phyloP scores from a whole-genome alignment of 2,329 filamentous ascomycete species.

The Leptographium wingfieldii region DNA sequence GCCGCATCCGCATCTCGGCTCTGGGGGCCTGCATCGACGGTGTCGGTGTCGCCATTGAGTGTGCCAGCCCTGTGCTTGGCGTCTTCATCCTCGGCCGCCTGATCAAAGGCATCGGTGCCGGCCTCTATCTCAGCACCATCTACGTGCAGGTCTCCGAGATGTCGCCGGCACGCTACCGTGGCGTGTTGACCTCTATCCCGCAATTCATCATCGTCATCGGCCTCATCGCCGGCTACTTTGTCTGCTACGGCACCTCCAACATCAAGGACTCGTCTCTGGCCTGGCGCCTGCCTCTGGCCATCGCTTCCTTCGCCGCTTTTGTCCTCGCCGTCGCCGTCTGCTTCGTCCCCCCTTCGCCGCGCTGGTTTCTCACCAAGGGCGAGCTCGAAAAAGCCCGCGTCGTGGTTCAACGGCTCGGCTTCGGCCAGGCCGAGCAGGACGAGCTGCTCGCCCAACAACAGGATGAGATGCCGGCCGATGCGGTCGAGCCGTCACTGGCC shows the following conservation, averaged over 20 bases:
- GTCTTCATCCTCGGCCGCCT: constrained; percentile 44
- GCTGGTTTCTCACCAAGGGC: constrained; percentile 38
- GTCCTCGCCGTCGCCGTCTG: constrained; percentile 17
- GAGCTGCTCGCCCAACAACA: constrained; percentile 19
- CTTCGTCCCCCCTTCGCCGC: constrained; percentile 38
- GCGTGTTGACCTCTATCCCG: constrained; percentile 37
- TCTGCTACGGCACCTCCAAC: constrained; percentile 41
- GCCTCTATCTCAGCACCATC: constrained; percentile 40
- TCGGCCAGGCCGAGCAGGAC: constrained; percentile 30
- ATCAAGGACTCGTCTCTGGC: constrained; percentile 31
- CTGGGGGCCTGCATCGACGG: constrained; percentile 40
- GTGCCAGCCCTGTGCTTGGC: constrained; percentile 23
- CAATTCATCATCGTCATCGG: constrained; percentile 41
- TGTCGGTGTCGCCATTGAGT: constrained; percentile 33
- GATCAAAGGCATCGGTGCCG: constrained; percentile 44
- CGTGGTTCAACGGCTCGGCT: constrained; percentile 26
- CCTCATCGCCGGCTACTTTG: constrained; percentile 44
- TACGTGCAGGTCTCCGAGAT: constrained; percentile 46
- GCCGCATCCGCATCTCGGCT: constrained; percentile 37
- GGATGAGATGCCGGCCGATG: constrained; percentile 15
- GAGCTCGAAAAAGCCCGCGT: constrained; percentile 28
- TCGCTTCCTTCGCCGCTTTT: constrained; percentile 23
- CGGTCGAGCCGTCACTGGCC: constrained; percentile 16
- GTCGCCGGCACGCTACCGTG: constrained; percentile 36
- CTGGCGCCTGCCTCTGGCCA: constrained; percentile 41